Base-by-base conservation (phyloP, 202 grass and related monocot species). In the Brachypodium distachyon region DNA sequence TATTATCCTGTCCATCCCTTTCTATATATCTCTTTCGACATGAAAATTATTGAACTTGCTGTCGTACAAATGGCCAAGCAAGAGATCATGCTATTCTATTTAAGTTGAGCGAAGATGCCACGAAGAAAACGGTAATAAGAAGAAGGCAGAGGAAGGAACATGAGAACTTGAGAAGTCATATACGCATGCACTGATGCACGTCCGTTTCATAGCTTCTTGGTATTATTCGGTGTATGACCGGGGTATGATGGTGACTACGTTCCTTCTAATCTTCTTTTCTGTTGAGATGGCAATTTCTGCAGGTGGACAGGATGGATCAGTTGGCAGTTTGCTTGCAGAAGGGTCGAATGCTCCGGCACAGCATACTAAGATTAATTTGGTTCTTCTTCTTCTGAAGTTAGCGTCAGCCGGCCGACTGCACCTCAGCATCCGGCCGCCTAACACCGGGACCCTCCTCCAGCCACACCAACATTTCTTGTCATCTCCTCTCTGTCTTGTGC, bases 211-310 rank as follows among this genome's bases (percentile, higher is more conserved):
- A 14, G 4, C 7, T 5, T 72, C 16, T 44, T 5, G 28, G 78
- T 37, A 54, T 33, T 39, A 72, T 83, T 67, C 33, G 58, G 73
- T 58, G n/a, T 31, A 78, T 78, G 59, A 83, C 74, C 74, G 59
- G n/a, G 60, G n/a, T 31, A 78, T 78, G 59, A 83, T 78, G 73
- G 59, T 13, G 60, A 29, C 13, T 38, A 29, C 3, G 10, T 23
- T 49, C 14, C 21, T 70, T 38, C 44, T 12, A 26, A 4, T 21
- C 21, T 13, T 28, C 23, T 3, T 8, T 29, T n/a, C n/a, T 64
- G 6, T 2, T 61, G n/a, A n/a, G n/a, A n/a, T n/a, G 2, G 8
- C 18, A 9, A 39, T 55, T 54, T 29, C 8, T 41, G 23, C 52
- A 69, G 50, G 22, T 62, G 77, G 83, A 40, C 49, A 28, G 12